Evolutionary conservation across 106 monocot species (phyloP).

Genomic region (Hemerocallis citrina): DNA sequence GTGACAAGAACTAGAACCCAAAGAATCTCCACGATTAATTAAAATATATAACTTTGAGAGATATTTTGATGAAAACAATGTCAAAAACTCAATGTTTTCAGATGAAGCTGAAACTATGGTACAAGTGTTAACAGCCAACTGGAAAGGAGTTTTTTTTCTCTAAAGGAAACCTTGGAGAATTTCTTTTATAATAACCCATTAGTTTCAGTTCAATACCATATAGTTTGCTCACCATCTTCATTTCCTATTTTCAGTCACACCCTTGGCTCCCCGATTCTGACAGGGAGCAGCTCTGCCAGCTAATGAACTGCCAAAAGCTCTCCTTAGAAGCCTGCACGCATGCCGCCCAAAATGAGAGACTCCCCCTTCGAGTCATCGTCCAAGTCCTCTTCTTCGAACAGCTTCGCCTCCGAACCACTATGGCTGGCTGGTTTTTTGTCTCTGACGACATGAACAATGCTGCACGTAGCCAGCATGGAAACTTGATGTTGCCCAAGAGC

Average conservation of each 20-base stretch:
- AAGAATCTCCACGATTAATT: too few relatives aligned
- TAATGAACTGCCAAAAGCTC: constrained; percentile 57
- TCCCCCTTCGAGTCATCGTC: constrained; percentile 49
- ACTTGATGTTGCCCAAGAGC: constrained; percentile 5
- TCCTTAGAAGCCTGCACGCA: constrained; percentile 57
- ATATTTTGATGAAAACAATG: too few relatives aligned
- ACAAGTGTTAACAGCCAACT: too few relatives aligned
- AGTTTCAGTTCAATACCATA: too few relatives aligned
- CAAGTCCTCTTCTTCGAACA: constrained; percentile 65
- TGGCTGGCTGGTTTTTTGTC: constrained; percentile 39
- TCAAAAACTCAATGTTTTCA: too few relatives aligned
- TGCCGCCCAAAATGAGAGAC: constrained; percentile 54
- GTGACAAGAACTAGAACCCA: too few relatives aligned
- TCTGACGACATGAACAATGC: constrained; percentile 27
- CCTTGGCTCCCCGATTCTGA: constrained; percentile 44
- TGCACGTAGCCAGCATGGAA: neutral
- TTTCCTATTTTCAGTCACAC: constrained; percentile 22
- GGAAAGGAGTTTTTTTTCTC: too few relatives aligned
- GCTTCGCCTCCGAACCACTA: constrained; percentile 39
- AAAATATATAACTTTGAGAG: too few relatives aligned
- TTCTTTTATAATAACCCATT: too few relatives aligned
- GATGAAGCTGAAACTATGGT: too few relatives aligned
- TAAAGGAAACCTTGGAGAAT: too few relatives aligned
- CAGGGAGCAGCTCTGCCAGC: constrained; percentile 46
- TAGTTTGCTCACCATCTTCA: neutral